phyloP scores from a whole-genome alignment of 257 asterid species.

The Thymus quinquecostatus region DNA sequence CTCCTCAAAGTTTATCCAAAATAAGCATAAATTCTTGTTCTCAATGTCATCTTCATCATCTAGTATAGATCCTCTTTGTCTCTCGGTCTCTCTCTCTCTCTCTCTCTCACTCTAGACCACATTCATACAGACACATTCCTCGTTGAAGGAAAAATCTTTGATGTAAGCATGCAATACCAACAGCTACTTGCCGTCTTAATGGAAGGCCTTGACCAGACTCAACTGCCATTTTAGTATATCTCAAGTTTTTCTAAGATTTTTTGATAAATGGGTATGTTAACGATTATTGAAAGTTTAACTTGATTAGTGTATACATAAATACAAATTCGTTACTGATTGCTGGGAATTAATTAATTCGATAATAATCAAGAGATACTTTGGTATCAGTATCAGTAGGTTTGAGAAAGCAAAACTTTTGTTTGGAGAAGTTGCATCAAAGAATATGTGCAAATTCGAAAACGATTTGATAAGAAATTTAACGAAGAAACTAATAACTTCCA shows the following conservation, averaged over 20 bases:
- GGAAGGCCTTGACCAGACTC: slow-evolving; percentile 20
- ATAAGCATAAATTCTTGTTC: slow-evolving; percentile 35
- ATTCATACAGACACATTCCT: neutral
- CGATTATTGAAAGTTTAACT: neutral
- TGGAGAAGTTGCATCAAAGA: neutral
- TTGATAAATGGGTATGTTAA: neutral
- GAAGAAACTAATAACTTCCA: neutral
- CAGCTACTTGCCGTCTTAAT: neutral
- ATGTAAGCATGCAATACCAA: neutral
- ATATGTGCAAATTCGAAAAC: neutral
- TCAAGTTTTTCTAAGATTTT: neutral
- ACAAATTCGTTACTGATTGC: neutral
- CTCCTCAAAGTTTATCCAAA: slow-evolving; percentile 21
- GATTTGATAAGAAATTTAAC: too few relatives aligned
- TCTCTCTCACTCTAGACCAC: neutral
- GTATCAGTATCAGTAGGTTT: neutral
- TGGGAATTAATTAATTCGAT: slow-evolving; percentile 4
- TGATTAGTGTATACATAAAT: neutral
- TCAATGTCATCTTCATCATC: slow-evolving; percentile 5
- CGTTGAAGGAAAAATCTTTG: neutral
- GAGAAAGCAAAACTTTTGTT: neutral
- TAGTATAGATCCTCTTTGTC: neutral
- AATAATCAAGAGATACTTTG: neutral
- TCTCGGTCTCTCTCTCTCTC: slow-evolving; percentile 1
- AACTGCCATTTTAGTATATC: neutral